Conservation (phyloP, 2,329 filamentous ascomycete species). For the Coleophoma crateriformis region DNA sequence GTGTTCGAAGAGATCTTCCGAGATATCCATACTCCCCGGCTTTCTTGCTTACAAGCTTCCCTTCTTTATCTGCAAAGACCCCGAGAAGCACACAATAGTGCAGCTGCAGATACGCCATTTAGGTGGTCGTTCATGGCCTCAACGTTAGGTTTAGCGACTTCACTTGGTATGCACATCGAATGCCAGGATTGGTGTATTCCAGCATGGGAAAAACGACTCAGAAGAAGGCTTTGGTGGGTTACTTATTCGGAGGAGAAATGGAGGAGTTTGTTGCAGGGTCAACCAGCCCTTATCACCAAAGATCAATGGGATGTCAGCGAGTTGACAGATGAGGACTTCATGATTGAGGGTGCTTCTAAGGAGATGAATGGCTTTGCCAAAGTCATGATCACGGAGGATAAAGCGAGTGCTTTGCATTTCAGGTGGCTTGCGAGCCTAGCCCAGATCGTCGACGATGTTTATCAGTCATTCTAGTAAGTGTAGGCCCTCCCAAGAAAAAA, state of each 20-base stretch:
- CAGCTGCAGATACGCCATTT: constrained; percentile 1
- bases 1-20: constrained; percentile 1
- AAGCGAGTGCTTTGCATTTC: constrained; percentile 12
- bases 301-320: constrained; percentile 3
- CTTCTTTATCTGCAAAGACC: constrained; percentile 2
- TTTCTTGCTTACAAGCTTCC: neutral
- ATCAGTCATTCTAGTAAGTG: constrained; percentile 27
- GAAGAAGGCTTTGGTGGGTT: constrained; percentile 1
- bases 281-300: neutral
- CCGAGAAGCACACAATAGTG: neutral
- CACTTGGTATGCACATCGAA: constrained; percentile 1
- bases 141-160: neutral
- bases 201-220: constrained; percentile 1
- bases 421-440: constrained; percentile 22
- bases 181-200: constrained; percentile 2
- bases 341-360: neutral
- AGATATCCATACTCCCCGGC: constrained; percentile 1
- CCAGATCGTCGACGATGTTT: constrained; percentile 25
- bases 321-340: constrained; percentile 1
- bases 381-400: neutral
- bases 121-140: constrained; percentile 1
- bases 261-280: neutral
- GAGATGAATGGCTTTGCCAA: neutral
- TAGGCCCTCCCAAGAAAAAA: neutral
- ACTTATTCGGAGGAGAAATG: constrained; percentile 1